Base-by-base conservation (phyloP, 768 basidiomycete species). In the Fomitopsis pulvina region DNA sequence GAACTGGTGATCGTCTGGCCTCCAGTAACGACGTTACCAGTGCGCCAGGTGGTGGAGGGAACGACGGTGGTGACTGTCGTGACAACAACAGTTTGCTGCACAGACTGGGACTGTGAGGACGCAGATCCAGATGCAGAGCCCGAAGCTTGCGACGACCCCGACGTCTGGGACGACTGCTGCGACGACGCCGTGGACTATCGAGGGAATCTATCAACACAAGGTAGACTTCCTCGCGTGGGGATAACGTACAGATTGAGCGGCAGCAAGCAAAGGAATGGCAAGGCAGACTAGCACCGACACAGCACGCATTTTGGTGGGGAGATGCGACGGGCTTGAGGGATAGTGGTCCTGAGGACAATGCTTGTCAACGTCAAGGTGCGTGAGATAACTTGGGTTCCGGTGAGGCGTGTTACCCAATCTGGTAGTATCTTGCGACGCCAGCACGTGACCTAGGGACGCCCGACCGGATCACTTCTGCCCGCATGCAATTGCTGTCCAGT, bases 201-300 rank as follows among this genome's bases (percentile, higher is more conserved):
- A 58, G 40, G 44, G 26, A 56, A 48, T 56, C 50, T 54, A 51
- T 51, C 22, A 45, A 51, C 50, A 56, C 27, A 28, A 24, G 41
- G 16, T 18, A 52, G 37, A 34, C 34, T 11, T 8, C 9, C 26
- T 25, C 40, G 50, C 28, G 45, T 41, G n/a, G 32, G 39, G 39
- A 46, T 21, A 29, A 52, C 54, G 43, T 45, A 59, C 51, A 51
- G 63, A 61, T 72, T 81, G 77, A 41, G 75, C 74, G 21, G 66
- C 52, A 9, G 64, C 71, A 41, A 74, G 61, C 46, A 71, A 56
- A 40, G 74, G 72, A 32, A 76, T 61, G 53, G 62, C 51, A 18
- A 76, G 62, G 43, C 41, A 48, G 4, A 58, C 49, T 21, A 61
- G 25, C 25, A 50, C 21, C 3, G 22, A 27, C 8, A 16, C 26